These are phyloP conservation scores for Botrytis galanthina DNA, from an alignment of 2,329 filamentous ascomycete species.

Conservation along the genomic window DNA sequence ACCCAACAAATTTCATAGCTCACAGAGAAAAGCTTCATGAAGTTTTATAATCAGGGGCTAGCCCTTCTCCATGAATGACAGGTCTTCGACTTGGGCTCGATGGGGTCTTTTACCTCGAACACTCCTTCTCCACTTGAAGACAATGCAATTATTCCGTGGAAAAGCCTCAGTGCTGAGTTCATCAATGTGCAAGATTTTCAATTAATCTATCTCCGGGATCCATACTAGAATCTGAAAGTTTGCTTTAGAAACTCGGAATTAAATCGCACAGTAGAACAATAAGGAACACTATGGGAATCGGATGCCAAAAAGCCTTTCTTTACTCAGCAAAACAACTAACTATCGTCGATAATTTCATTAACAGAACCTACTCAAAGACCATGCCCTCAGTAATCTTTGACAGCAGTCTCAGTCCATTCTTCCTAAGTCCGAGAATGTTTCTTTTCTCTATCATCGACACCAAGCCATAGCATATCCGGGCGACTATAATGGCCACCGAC, in stretches of 20 bases:
- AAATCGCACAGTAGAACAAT: neutral
- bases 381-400: neutral
- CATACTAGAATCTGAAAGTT: neutral
- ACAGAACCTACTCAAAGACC: accelerated
- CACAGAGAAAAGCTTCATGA: neutral
- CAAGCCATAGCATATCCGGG: slow-evolving; percentile 31
- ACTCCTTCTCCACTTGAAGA: neutral
- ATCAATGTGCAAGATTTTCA: neutral
- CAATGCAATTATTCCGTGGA: neutral
- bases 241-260: neutral
- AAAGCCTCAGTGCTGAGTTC: neutral
- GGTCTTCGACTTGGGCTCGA: neutral
- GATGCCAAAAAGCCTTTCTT: neutral
- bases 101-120: neutral
- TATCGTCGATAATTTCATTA: neutral
- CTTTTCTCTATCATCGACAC: slow-evolving; percentile 27
- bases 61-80: neutral
- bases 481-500: slow-evolving; percentile 29
- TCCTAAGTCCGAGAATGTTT: slow-evolving; percentile 10
- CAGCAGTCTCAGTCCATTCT: neutral
- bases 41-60: neutral
- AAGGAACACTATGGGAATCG: neutral
- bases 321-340: neutral
- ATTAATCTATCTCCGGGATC: neutral
- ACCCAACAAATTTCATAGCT: neutral